Conservation (phyloP, 2,329 filamentous ascomycete species). For the Stemphylium lycopersici region DNA sequence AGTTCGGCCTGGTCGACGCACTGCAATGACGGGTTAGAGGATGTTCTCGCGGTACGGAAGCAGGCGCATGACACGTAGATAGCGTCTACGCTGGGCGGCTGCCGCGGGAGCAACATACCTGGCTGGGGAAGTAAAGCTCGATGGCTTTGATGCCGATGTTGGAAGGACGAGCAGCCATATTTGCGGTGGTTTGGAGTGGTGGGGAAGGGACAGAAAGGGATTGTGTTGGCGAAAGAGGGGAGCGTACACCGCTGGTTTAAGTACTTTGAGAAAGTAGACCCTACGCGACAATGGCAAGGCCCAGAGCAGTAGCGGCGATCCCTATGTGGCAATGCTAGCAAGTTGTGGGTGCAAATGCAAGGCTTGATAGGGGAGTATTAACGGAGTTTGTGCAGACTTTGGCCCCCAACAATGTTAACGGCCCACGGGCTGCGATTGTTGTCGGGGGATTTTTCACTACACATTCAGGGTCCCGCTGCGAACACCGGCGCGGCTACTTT, state of each 20-base stretch:
- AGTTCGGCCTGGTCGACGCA: conserved; percentile 61
- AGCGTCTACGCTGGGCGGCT: not conserved
- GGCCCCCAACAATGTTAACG: conserved; percentile 37
- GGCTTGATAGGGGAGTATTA: conserved; percentile 27
- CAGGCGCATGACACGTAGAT: conserved; percentile 1
- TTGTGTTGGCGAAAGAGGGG: conserved; percentile 27
- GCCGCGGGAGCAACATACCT: conserved; percentile 47
- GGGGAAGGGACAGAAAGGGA: conserved; percentile 22
- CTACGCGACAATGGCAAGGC: conserved; percentile 42
- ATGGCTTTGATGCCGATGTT: conserved; percentile 62
- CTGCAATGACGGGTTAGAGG: conserved; percentile 39
- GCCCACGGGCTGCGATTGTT: conserved; percentile 21
- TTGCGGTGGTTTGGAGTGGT: conserved; percentile 25
- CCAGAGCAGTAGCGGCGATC: conserved; percentile 46
- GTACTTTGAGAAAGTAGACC: conserved; percentile 28
- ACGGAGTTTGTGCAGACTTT: conserved; percentile 32
- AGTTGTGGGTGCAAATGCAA: conserved; percentile 11
- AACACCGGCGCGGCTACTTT: not conserved
- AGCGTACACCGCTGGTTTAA: conserved; percentile 48
- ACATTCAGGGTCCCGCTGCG: conserved; percentile 12
- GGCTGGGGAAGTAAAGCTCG: conserved; percentile 61
- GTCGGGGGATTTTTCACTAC: conserved; percentile 11
- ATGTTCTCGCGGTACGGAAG: conserved; percentile 12
- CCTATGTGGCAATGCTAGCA: conserved; percentile 39
- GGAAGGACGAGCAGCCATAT: conserved; percentile 54